Evolutionary conservation across 495 filamentous ascomycete species (phyloP).

Genomic region (Daldinia bambusicola): DNA sequence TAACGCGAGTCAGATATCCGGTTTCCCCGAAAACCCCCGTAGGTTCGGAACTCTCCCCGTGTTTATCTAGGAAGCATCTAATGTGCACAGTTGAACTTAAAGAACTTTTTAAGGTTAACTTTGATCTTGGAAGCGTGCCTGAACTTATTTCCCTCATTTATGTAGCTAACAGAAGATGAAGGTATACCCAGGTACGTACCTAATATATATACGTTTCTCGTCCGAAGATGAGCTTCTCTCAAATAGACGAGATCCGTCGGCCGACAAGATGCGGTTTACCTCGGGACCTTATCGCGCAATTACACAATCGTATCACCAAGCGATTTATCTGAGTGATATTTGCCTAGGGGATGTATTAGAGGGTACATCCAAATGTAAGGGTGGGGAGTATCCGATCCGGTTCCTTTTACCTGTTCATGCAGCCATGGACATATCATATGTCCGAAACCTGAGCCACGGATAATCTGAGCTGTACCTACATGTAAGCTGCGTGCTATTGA

Average conservation of each 20-base stretch:
- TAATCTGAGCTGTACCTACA: neutral
- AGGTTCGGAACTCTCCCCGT: neutral
- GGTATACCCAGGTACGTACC: too few relatives aligned
- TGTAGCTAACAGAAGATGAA: too few relatives aligned
- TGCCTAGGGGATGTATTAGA: too few relatives aligned
- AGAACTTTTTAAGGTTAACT: neutral
- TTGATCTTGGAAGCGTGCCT: neutral
- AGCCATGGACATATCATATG: neutral
- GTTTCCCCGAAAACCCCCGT: neutral
- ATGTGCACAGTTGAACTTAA: neutral
- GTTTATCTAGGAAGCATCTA: neutral
- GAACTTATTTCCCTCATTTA: too few relatives aligned
- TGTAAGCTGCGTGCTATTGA: too few relatives aligned
- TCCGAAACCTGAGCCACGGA: neutral
- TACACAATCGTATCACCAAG: neutral
- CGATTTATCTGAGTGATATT: conserved; percentile 7
- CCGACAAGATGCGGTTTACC: conserved; percentile 11
- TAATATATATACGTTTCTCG: too few relatives aligned
- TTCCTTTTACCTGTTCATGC: neutral
- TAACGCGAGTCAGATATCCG: conserved; percentile 5
- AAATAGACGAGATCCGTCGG: conserved; percentile 6
- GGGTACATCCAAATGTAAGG: neutral
- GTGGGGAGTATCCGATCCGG: conserved; percentile 32
- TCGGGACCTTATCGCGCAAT: conserved; percentile 31
- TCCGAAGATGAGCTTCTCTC: conserved; percentile 1